Base-by-base conservation (phyloP, 495 filamentous ascomycete genomes). In the Podospora tetraspora region DNA sequence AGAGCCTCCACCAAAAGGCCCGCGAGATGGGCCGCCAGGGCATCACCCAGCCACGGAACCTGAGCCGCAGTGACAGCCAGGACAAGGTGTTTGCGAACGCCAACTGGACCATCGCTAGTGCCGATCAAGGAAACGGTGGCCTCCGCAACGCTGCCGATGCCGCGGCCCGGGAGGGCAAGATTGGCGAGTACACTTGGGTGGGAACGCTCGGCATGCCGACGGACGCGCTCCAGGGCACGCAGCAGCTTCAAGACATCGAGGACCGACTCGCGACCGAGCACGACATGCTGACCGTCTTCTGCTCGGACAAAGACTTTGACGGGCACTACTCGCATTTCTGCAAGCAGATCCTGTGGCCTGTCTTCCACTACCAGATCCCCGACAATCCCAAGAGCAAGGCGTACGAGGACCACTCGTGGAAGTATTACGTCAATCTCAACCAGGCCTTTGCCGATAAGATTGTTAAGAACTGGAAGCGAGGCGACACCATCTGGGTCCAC, bases 301-400 rank as follows among this genome's bases (percentile, higher is more conserved):
- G 91, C 73, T 91, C 87, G 52, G 93, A 97, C 76, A 90, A 87
- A 70, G 93, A 97, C 74, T 92, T 96, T 59, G 91, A 96, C 72
- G 92, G 93, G 3, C 92, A 96, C 78, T 97, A 97, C 73, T 86
- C 88, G 12, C 93, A 97, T 78, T 97, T 93, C 70, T 97, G 92
- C 85, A 97, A 97, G 75, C 88, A 92, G 75, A 91, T 93, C 61
- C 84, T 94, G 23, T 93, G 91, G 91, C 91, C 91, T 8, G 92
- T 97, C 43, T 96, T 97, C 77, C 93, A 97, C 78, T 97, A 97
- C 77, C 92, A 96, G 77, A 95, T 97, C 69, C 94, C 94, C 2
- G 94, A 97, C 76, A 93, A 95, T 75, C 94, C 94, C 12, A 97
- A 96, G 83, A 97, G 92, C 87, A 97, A 97, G 81, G 94, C 94